Percentiles rank a stretch among this genome's conserved stretches.
These are phyloP conservation scores for Lasiodiplodia sp. DNA, from an alignment of 2,329 filamentous ascomycete species.

Conservation along the genomic window DNA sequence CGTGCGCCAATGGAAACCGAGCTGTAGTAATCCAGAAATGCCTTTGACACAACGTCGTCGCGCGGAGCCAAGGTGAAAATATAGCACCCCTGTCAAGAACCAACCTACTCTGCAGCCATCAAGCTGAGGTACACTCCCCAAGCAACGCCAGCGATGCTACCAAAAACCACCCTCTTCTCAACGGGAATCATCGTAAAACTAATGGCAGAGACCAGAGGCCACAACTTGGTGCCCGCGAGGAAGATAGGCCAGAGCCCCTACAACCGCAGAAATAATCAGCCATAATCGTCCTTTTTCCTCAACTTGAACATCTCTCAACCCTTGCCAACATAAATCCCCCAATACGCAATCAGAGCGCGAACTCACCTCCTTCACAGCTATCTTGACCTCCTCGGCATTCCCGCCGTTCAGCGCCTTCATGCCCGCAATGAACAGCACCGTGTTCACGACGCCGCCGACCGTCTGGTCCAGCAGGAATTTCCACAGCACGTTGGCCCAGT, in stretches of 20 bases:
- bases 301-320: neutral
- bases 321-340: neutral
- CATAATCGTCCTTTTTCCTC: neutral
- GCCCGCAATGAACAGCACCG: slow-evolving; percentile 66
- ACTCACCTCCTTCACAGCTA: slow-evolving; percentile 35
- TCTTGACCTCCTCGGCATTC: slow-evolving; percentile 29
- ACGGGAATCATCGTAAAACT: slow-evolving; percentile 78
- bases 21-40: neutral
- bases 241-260: slow-evolving; percentile 65
- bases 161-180: slow-evolving; percentile 72
- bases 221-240: slow-evolving; percentile 73
- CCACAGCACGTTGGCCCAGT: slow-evolving; percentile 66
- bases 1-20: neutral
- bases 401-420: slow-evolving; percentile 58
- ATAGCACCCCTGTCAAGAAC: neutral
- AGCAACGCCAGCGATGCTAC: slow-evolving; percentile 72
- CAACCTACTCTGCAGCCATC: slow-evolving; percentile 11
- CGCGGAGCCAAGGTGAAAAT: neutral
- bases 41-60: neutral
- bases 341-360: neutral
- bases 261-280: neutral
- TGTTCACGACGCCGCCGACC: slow-evolving; percentile 70
- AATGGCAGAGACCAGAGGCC: slow-evolving; percentile 73
- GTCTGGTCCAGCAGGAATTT: slow-evolving; percentile 76
- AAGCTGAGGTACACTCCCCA: slow-evolving; percentile 74